Conservation (phyloP, 306 rosid species). For the Lotus japonicus region DNA sequence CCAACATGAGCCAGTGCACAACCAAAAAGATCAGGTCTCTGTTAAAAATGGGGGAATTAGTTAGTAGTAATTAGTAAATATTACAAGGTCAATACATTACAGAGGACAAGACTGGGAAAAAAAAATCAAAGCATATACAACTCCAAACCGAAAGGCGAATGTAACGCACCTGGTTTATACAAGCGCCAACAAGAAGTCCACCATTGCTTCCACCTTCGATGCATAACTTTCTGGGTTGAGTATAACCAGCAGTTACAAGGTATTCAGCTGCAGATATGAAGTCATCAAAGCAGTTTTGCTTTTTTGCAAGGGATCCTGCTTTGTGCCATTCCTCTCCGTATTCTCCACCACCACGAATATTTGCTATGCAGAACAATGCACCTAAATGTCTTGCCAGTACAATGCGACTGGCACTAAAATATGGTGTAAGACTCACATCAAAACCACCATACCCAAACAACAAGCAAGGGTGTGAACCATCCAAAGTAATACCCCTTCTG, state of each 20-base stretch:
- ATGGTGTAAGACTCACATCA: slow-evolving; percentile 69
- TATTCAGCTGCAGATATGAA: slow-evolving; percentile 89
- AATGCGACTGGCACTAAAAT: slow-evolving; percentile 64
- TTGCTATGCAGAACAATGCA: slow-evolving; percentile 71
- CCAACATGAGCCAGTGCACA: slow-evolving; percentile 98
- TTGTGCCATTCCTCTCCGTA: slow-evolving; percentile 99
- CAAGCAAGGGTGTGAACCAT: slow-evolving; percentile 94
- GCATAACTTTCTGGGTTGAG: slow-evolving; percentile 75
- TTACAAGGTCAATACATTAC: background rate
- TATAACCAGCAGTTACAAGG: slow-evolving; percentile 75
- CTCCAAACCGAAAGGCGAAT: no score
- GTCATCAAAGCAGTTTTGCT: slow-evolving; percentile 95
- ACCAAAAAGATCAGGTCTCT: slow-evolving; percentile 94
- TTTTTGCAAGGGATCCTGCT: slow-evolving; percentile 80
- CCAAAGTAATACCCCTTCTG: slow-evolving; percentile 56
- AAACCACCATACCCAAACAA: slow-evolving; percentile 92
- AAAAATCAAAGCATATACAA: no score
- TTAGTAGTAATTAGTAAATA: background rate
- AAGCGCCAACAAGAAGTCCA: slow-evolving; percentile 91
- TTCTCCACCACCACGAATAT: slow-evolving; percentile 98
- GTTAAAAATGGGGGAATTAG: slow-evolving; percentile 19
- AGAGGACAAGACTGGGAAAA: background rate
- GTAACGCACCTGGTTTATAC: no score
- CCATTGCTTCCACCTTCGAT: slow-evolving; percentile 98
- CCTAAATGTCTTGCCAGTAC: slow-evolving; percentile 76